Conservation (phyloP, 805 yeast species). For the Brettanomyces sp. region DNA sequence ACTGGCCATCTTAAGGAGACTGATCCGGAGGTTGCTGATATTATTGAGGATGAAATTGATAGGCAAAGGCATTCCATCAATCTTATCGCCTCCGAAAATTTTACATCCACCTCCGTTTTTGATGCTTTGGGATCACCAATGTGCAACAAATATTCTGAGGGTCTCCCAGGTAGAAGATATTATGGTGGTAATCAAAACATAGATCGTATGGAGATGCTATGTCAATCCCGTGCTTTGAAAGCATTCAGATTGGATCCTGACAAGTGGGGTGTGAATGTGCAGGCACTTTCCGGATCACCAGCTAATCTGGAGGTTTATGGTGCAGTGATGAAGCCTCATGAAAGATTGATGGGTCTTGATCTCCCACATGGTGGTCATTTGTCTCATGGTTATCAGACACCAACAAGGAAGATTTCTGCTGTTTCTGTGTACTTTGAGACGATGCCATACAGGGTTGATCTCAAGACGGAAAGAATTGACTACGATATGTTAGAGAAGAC, state of each 20-base stretch:
- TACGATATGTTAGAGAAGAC: slow-evolving; percentile 90
- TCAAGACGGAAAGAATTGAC: slow-evolving; percentile 89
- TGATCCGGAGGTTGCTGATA: slow-evolving; percentile 72
- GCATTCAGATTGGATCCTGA: slow-evolving; percentile 76
- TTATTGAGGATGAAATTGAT: slow-evolving; percentile 68
- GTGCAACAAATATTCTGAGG: slow-evolving; percentile 98
- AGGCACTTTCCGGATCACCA: slow-evolving; percentile 93
- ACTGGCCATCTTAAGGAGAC: slow-evolving; percentile 53
- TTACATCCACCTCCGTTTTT: slow-evolving; percentile 91
- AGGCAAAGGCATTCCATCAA: slow-evolving; percentile 94
- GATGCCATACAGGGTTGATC: slow-evolving; percentile 94
- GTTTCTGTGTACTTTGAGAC: slow-evolving; percentile 96
- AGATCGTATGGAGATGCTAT: slow-evolving; percentile 84
- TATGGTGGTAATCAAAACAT: slow-evolving; percentile 98
- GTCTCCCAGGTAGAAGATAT: slow-evolving; percentile 98
- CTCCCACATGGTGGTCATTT: slow-evolving; percentile 98
- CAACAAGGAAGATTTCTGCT: slow-evolving; percentile 84
- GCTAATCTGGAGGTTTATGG: slow-evolving; percentile 96
- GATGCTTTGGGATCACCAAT: slow-evolving; percentile 96
- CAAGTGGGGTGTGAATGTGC: slow-evolving; percentile 97
- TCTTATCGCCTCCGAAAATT: slow-evolving; percentile 93
- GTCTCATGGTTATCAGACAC: slow-evolving; percentile 97
- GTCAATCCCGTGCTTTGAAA: slow-evolving; percentile 89
- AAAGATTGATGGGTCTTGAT: slow-evolving; percentile 95
- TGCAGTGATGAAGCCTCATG: slow-evolving; percentile 91